A percentile compares a stretch with the other conserved stretches of the same genome.
Evolutionary conservation across 495 filamentous ascomycete species (phyloP).

Genomic region (Podospora tetraspora): DNA sequence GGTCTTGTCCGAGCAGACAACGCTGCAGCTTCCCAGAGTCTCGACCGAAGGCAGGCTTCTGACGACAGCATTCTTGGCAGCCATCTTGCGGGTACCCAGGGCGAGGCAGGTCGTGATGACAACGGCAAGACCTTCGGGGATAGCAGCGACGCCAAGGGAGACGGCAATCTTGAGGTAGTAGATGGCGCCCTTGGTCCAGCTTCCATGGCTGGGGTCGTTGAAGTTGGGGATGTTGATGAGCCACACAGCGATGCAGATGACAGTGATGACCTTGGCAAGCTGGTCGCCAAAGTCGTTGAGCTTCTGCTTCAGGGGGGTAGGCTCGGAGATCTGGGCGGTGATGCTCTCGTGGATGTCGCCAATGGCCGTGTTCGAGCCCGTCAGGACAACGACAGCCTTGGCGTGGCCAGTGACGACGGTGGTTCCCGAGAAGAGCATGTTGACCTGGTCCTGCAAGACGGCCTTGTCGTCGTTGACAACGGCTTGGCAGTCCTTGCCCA

Average conservation of each 20-base stretch:
- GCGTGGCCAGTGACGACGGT: slow-evolving; percentile 95
- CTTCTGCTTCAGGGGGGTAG: slow-evolving; percentile 96
- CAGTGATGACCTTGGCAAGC: slow-evolving; percentile 95
- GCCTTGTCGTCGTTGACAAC: slow-evolving; percentile 71
- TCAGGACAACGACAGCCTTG: slow-evolving; percentile 85
- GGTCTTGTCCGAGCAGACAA: slow-evolving; percentile 99
- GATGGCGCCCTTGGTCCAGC: slow-evolving; percentile 96
- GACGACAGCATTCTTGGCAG: slow-evolving; percentile 94
- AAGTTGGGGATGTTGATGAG: slow-evolving; percentile 97
- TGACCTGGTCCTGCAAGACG: slow-evolving; percentile 95
- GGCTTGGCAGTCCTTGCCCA: slow-evolving; percentile 68
- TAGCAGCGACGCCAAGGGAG: slow-evolving; percentile 95
- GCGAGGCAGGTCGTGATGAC: slow-evolving; percentile 97
- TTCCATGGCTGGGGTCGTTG: slow-evolving; percentile 85
- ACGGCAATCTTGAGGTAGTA: slow-evolving; percentile 99
- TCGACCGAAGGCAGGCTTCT: slow-evolving; percentile 94
- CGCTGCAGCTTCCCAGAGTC: slow-evolving; percentile 96
- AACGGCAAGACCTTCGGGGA: slow-evolving; percentile 93
- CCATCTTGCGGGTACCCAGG: slow-evolving; percentile 95
- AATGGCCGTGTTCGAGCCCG: slow-evolving; percentile 87
- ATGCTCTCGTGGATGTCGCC: slow-evolving; percentile 99
- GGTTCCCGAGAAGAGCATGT: slow-evolving; percentile 98
- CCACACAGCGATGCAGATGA: slow-evolving; percentile 96
- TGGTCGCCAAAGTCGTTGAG: slow-evolving; percentile 96
- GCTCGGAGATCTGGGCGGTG: slow-evolving; percentile 93